Conservation (phyloP, 2,329 filamentous ascomycete species). For the Penicillium brevicompactum region DNA sequence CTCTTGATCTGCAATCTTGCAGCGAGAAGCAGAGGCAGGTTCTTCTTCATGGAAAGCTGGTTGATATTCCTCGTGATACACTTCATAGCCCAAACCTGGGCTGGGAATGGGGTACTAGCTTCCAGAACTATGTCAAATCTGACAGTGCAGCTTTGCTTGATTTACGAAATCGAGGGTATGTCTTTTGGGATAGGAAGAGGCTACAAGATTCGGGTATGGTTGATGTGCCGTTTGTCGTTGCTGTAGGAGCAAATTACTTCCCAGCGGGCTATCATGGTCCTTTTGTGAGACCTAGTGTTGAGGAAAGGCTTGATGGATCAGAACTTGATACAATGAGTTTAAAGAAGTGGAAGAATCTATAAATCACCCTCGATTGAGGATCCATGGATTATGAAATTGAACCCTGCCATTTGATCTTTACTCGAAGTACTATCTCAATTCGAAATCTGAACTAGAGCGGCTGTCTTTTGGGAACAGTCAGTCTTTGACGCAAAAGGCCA, state of each 20-base stretch:
- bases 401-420: too few species aligned
- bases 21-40: neutral
- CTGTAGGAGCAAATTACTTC: neutral
- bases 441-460: too few species aligned
- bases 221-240: neutral
- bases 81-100: neutral
- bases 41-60: neutral
- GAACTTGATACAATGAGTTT: neutral
- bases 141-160: neutral
- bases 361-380: neutral
- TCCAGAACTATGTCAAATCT: neutral
- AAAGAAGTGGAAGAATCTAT: neutral
- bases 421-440: too few species aligned
- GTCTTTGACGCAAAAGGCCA: too few species aligned
- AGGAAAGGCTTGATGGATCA: neutral
- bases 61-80: neutral
- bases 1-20: neutral
- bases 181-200: slow-evolving; percentile 1
- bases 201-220: neutral
- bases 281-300: neutral
- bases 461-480: too few species aligned
- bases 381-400: neutral
- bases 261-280: neutral
- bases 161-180: neutral
- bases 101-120: slow-evolving; percentile 4